phyloP scores from a whole-genome alignment of 2,329 filamentous ascomycete genomes.

The Talaromyces sp. region DNA sequence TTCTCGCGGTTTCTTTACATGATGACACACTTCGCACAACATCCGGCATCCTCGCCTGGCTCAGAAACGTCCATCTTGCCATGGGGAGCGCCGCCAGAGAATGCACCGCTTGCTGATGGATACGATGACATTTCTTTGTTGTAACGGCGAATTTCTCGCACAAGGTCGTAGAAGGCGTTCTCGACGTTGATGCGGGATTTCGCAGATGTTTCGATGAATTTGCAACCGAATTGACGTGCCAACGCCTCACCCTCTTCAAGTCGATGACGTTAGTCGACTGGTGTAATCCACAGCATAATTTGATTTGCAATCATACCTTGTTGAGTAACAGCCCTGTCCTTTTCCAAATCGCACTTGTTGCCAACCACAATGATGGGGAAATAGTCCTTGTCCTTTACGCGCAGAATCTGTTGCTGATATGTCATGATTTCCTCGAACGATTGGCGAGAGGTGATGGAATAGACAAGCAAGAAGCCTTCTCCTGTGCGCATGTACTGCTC shows the following conservation, averaged over 20 bases:
- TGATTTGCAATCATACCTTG: slow-evolving; percentile 66
- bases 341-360: slow-evolving; percentile 98
- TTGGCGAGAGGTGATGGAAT: slow-evolving; percentile 95
- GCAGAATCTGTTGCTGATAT: slow-evolving; percentile 96
- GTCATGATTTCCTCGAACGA: slow-evolving; percentile 98
- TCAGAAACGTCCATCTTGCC: slow-evolving; percentile 72
- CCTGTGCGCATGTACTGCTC: slow-evolving; percentile 99
- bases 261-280: neutral
- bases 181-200: slow-evolving; percentile 98
- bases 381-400: slow-evolving; percentile 99
- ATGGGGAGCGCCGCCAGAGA: slow-evolving; percentile 57
- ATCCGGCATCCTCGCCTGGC: slow-evolving; percentile 55
- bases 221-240: slow-evolving; percentile 85
- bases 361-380: slow-evolving; percentile 99
- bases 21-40: slow-evolving; percentile 80
- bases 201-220: slow-evolving; percentile 98
- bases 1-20: slow-evolving; percentile 59
- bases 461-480: slow-evolving; percentile 95
- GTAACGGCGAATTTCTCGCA: slow-evolving; percentile 94
- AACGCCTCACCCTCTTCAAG: slow-evolving; percentile 78
- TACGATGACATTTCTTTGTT: slow-evolving; percentile 97
- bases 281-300: neutral
- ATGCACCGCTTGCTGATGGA: slow-evolving; percentile 63
- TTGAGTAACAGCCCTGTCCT: slow-evolving; percentile 83
- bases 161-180: slow-evolving; percentile 97